These are phyloP conservation scores for Catharanthus roseus DNA, from an alignment of 257 asterid species.

Conservation along the genomic window DNA sequence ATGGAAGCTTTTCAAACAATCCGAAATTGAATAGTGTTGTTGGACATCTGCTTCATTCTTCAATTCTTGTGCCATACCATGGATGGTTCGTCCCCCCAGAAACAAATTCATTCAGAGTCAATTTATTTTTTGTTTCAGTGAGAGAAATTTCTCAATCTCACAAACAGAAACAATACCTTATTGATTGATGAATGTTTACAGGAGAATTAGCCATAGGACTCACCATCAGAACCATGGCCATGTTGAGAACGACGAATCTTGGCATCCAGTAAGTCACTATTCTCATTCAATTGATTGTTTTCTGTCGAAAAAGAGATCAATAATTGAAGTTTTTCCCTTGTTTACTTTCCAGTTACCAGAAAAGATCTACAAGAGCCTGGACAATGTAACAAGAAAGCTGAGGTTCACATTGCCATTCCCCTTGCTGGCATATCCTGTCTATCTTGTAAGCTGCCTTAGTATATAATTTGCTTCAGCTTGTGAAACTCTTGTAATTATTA, in stretches of 20 bases:
- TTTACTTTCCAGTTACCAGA: constrained; percentile 46
- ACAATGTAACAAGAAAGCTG: constrained; percentile 47
- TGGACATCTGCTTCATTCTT: constrained; percentile 93
- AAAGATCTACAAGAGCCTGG: constrained; percentile 54
- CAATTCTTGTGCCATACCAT: constrained; percentile 94
- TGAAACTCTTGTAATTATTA: neutral
- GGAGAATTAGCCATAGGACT: constrained; percentile 97
- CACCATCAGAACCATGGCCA: constrained; percentile 99
- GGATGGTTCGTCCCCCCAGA: constrained; percentile 63
- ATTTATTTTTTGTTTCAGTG: neutral
- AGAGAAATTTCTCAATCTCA: neutral
- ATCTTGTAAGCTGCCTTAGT: constrained; percentile 46
- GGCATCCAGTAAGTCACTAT: constrained; percentile 70
- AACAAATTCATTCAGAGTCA: constrained; percentile 3
- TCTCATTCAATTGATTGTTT: neutral
- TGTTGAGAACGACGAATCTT: constrained; percentile 91
- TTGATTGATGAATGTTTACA: constrained; percentile 16
- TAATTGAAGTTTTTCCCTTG: constrained; percentile 5
- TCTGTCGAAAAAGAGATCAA: too few relatives aligned
- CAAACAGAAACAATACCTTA: neutral
- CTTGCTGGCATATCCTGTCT: constrained; percentile 81
- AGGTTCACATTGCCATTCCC: constrained; percentile 93
- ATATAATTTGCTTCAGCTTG: constrained; percentile 18
- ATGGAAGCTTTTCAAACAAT: constrained; percentile 88
- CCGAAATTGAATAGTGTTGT: constrained; percentile 74